Conservation (phyloP, 805 yeast genomes). For the Maudiozyma pseudohumilis region DNA sequence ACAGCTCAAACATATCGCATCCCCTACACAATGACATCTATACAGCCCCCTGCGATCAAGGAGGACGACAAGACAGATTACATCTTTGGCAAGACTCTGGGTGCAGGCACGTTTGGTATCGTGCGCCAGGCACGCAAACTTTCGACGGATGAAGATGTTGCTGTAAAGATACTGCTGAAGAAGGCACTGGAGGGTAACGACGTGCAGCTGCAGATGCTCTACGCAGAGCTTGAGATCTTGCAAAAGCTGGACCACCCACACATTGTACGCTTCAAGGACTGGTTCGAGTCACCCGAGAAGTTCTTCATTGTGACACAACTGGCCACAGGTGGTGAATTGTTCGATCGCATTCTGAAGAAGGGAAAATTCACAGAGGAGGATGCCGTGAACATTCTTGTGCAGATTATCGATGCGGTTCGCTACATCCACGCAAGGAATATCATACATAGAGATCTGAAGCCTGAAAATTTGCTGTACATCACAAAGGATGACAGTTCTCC, state of each 20-base stretch:
- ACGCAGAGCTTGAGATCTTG: slow-evolving; percentile 69
- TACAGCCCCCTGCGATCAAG: background rate
- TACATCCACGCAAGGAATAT: slow-evolving; percentile 70
- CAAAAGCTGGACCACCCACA: slow-evolving; percentile 68
- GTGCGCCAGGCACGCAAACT: slow-evolving; percentile 63
- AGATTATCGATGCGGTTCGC: slow-evolving; percentile 64
- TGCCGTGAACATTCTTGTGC: slow-evolving; percentile 69
- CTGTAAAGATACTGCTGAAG: slow-evolving; percentile 80
- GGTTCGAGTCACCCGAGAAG: slow-evolving; percentile 89
- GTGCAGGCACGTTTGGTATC: slow-evolving; percentile 93
- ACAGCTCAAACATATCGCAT: no score
- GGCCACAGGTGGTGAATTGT: slow-evolving; percentile 93
- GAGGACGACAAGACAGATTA: slow-evolving; percentile 48
- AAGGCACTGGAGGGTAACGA: slow-evolving; percentile 76
- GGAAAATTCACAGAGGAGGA: slow-evolving; percentile 86
- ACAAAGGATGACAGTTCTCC: slow-evolving; percentile 47
- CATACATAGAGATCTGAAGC: slow-evolving; percentile 91
- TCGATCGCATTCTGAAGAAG: slow-evolving; percentile 70
- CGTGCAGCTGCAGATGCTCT: slow-evolving; percentile 43
- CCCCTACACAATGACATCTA: no score
- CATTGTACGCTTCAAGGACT: slow-evolving; percentile 81
- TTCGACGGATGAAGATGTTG: slow-evolving; percentile 59
- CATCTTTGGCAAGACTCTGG: slow-evolving; percentile 73
- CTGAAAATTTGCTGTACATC: slow-evolving; percentile 79
- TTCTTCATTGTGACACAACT: slow-evolving; percentile 88